Evolutionary conservation across 2,329 filamentous ascomycete species (phyloP), one percentile per base, ranked within the genome.

Genomic region (Didymella pinodella): DNA sequence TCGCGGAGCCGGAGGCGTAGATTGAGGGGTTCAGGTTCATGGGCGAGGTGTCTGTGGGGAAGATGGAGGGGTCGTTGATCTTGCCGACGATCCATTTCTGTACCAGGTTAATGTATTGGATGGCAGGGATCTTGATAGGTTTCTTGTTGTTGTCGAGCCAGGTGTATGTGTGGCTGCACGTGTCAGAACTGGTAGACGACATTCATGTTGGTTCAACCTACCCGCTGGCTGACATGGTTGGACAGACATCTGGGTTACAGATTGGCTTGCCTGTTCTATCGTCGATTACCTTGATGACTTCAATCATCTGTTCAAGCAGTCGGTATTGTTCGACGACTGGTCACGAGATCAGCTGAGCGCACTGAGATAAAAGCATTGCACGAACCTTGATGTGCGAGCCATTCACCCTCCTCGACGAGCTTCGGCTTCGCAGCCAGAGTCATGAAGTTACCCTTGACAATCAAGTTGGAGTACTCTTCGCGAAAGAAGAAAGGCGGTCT

Each of bases 51-150:
- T 95, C 92, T 41, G 92, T 97, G 6, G 94, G 94, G 80, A 98
- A 97, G 79, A 96, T 92, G 74, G 86, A 85, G 48, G 88, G 88
- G 76, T 98, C 93, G 70, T 95, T 92, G 65, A 97, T 92, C 81
- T 98, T 98, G 79, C 93, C 92, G 29, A 92, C 91, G 75, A 98
- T 96, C 93, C 94, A 98, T 73, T 94, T 92, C 80, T 97, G 93
- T 77, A 98, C 96, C 26, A 97, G 87, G 66, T 92, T 92, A 80
- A 97, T 95, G 80, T 98, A 98, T 77, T 96, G 93, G 62, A 89
- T 89, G 7, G 94, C 94, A 3, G 94, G 93, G 41, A 98, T 90
- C 78, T 96, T 94, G 65, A 96, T 93, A 11, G 94, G 93, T 74
- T 92, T 89, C 68, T 90, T 88, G 70, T 91, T 89, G 65, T 89